Conservation (phyloP, 2,329 filamentous ascomycete species). For the Exophiala viscosa region DNA sequence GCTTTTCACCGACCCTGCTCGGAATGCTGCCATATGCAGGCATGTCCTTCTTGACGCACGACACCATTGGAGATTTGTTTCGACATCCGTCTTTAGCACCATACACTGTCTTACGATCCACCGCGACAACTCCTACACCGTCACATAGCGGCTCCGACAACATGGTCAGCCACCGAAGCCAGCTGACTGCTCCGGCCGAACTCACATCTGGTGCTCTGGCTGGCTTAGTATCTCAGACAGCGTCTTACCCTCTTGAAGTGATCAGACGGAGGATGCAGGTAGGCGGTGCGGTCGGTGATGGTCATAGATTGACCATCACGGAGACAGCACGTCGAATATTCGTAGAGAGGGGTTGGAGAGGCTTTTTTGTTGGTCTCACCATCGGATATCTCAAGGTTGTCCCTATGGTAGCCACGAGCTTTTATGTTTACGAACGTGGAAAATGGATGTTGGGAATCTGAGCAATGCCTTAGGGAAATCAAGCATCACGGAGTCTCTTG, state of each 20-base stretch:
- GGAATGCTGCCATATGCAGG: constrained; percentile 98
- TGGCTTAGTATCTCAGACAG: constrained; percentile 83
- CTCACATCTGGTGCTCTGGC: constrained; percentile 79
- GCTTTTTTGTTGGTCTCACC: constrained; percentile 88
- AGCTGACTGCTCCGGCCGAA: constrained; percentile 80
- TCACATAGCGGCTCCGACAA: constrained; percentile 30
- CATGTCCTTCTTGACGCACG: constrained; percentile 91
- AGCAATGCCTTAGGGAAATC: not conserved
- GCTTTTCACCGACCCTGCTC: constrained; percentile 82
- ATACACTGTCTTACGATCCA: constrained; percentile 69
- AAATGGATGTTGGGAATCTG: constrained; percentile 63
- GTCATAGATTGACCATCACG: constrained; percentile 68
- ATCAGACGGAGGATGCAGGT: constrained; percentile 94
- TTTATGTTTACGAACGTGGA: constrained; percentile 64
- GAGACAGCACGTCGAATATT: constrained; percentile 77
- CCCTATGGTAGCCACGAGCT: constrained; percentile 75
- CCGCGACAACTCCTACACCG: constrained; percentile 33
- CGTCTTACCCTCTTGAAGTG: constrained; percentile 90
- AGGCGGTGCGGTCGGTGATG: constrained; percentile 87
- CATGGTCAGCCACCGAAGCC: constrained; percentile 56
- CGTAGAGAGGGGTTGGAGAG: constrained; percentile 68
- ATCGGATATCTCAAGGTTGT: constrained; percentile 95
- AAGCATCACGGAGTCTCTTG: too few species aligned
- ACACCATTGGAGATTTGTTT: constrained; percentile 80
- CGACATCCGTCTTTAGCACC: constrained; percentile 63